Evolutionary conservation across 129 eudicot genomes (phyloP), one percentile per base, ranked within the genome.

Genomic region (Tagetes patula): DNA sequence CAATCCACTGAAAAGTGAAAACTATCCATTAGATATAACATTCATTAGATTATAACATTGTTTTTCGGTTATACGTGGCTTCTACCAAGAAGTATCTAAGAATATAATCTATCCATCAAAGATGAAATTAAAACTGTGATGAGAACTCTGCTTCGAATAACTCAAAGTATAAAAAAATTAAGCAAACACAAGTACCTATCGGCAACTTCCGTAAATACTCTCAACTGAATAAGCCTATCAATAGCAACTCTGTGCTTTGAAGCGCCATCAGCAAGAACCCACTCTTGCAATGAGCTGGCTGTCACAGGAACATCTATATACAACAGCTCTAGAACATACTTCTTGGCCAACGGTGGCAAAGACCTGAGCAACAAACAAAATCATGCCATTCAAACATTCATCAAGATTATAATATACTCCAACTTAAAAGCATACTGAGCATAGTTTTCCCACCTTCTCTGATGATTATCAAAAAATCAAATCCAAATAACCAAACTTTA

Each of bases 331-430:
- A 93, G 77, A 71, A 89, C 95, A 68, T 89, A 93, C 80, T 92
- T 89, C 85, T 93, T 93, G 2, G 96, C 95, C 80, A 93, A 77
- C 48, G 96, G 98, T 54, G 98, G 95, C 84, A 93, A 84, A 55
- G 95, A 93, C 77, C 98, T 92, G 83, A 60, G 49, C 27, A 68
- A 70, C 70, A 54, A 46, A 71, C 43, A 30, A 46, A 9, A 9
- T 2, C 3, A 46, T 9, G 13, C 8, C 3, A 46, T 46, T 10
- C 52, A 9, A 46, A 8, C 3, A 8, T 13, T 46, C 12, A 46
- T 1, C 50, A 9, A 8, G 10, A 7, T 8, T 46, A 8, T 10
- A 43, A n/a, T n/a, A n/a, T n/a, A n/a, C n/a, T n/a, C n/a, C n/a
- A n/a, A n/a, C n/a, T n/a, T n/a, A n/a, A n/a, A n/a, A n/a, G n/a